Conservation (phyloP, 2,329 filamentous ascomycete species). For the Magnaporthales sp. region DNA sequence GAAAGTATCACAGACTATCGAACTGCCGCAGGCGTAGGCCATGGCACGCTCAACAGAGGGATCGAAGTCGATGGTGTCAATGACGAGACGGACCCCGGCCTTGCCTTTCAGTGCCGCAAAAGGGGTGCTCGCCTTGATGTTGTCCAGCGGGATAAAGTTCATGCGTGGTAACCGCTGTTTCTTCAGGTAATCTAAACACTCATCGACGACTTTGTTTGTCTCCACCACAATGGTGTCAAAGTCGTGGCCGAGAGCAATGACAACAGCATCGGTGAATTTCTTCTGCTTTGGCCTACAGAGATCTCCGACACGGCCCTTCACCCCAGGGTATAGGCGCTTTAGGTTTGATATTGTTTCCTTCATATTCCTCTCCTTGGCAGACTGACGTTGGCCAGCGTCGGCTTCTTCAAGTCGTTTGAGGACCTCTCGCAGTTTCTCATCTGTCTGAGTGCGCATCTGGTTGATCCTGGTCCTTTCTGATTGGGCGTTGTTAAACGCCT, state of each 20-base stretch:
- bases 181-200: conserved; percentile 90
- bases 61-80: conserved; percentile 95
- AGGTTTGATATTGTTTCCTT: conserved; percentile 79
- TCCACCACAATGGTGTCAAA: conserved; percentile 95
- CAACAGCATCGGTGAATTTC: conserved; percentile 89
- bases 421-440: conserved; percentile 82
- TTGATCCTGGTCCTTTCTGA: conserved; percentile 76
- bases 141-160: conserved; percentile 94
- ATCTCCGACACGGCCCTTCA: conserved; percentile 82
- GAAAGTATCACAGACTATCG: conserved; percentile 85
- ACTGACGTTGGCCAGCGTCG: conserved; percentile 77
- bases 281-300: conserved; percentile 95
- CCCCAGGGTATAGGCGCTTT: conserved; percentile 85
- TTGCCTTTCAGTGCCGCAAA: conserved; percentile 89
- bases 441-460: conserved; percentile 76
- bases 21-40: conserved; percentile 88
- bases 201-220: conserved; percentile 84
- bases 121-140: conserved; percentile 87
- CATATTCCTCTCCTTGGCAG: conserved; percentile 67
- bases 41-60: conserved; percentile 82
- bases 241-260: conserved; percentile 82
- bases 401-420: conserved; percentile 75
- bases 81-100: conserved; percentile 76
- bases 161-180: conserved; percentile 80
- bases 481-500: conserved; percentile 75